Evolutionary conservation across 371 early-diverging fungal species (phyloP).

Genomic region (Syncephalis fuscata): DNA sequence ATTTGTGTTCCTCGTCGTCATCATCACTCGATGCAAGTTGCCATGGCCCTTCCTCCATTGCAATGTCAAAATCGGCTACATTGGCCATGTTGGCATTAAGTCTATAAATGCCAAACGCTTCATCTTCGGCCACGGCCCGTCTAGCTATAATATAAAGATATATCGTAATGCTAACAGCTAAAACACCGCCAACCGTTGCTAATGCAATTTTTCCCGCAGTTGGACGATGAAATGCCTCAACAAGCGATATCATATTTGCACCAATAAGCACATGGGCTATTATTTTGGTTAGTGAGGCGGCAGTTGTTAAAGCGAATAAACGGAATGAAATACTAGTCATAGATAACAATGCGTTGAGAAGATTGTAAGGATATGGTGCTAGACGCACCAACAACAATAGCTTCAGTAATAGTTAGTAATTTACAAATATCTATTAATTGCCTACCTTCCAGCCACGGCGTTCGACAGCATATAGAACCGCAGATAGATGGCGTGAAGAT

Average conservation of each 20-base stretch:
- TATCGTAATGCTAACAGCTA: too few relatives aligned
- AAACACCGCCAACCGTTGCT: too few relatives aligned
- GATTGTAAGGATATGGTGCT: slow-evolving; percentile 60
- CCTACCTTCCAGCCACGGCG: slow-evolving; percentile 21
- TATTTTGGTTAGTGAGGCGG: slow-evolving; percentile 39
- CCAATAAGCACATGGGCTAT: slow-evolving; percentile 57
- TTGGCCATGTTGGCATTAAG: too few relatives aligned
- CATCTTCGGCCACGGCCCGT: too few relatives aligned
- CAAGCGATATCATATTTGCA: slow-evolving; percentile 11
- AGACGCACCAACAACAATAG: slow-evolving; percentile 44
- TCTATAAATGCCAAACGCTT: too few relatives aligned
- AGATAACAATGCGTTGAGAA: slow-evolving; percentile 50
- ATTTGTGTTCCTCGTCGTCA: too few relatives aligned
- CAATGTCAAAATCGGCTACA: too few relatives aligned
- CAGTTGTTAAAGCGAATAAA: slow-evolving; percentile 37
- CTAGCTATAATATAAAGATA: too few relatives aligned
- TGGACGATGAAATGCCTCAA: too few relatives aligned
- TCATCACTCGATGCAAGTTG: too few relatives aligned
- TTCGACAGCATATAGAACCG: slow-evolving; percentile 17
- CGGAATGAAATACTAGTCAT: slow-evolving; percentile 33
- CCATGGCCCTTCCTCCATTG: too few relatives aligned
- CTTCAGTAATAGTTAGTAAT: slow-evolving; percentile 8
- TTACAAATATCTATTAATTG: neutral
- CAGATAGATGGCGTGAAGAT: slow-evolving; percentile 9
- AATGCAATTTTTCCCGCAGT: too few relatives aligned